A percentile compares a stretch with the other conserved stretches of the same genome.
Conservation (phyloP, 2,329 filamentous ascomycete genomes). For the Cordyceps fumosorosea region DNA sequence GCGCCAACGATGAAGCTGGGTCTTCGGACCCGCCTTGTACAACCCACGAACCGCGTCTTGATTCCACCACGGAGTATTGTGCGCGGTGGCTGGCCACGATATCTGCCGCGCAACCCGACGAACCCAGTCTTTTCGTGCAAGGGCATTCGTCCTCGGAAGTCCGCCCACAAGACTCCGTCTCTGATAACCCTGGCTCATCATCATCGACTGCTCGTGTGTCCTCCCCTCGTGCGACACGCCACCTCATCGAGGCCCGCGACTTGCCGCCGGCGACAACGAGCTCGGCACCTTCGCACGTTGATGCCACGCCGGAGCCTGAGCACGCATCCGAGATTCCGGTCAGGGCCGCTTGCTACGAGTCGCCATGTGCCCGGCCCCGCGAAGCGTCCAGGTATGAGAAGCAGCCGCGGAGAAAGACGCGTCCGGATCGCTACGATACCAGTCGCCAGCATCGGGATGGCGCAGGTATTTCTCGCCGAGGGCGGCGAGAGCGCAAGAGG, state of each 20-base stretch:
- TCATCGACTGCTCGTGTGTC: not conserved
- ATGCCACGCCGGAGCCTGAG: not conserved
- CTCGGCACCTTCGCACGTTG: not conserved
- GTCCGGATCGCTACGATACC: conserved; percentile 48
- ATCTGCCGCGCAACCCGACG: not conserved
- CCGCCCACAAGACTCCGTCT: not conserved
- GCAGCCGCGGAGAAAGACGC: conserved; percentile 48
- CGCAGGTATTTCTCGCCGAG: not conserved
- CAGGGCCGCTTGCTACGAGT: not conserved
- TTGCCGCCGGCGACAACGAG: not conserved
- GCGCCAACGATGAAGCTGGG: not conserved
- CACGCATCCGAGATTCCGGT: no score
- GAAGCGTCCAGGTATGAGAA: conserved; percentile 35
- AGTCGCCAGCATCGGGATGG: conserved; percentile 13
- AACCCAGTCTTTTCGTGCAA: not conserved
- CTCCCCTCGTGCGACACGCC: not conserved
- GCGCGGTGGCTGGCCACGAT: conserved; percentile 2
- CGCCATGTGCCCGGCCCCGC: no score
- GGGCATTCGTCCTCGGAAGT: not conserved
- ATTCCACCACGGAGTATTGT: not conserved
- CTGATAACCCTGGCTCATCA: not conserved
- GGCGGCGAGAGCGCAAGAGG: conserved; percentile 18
- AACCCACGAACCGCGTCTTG: not conserved
- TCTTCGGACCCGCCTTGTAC: not conserved
- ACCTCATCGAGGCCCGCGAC: not conserved